Base-by-base conservation (phyloP, 805 yeast genomes). In the Schwanniomyces occidentalis region DNA sequence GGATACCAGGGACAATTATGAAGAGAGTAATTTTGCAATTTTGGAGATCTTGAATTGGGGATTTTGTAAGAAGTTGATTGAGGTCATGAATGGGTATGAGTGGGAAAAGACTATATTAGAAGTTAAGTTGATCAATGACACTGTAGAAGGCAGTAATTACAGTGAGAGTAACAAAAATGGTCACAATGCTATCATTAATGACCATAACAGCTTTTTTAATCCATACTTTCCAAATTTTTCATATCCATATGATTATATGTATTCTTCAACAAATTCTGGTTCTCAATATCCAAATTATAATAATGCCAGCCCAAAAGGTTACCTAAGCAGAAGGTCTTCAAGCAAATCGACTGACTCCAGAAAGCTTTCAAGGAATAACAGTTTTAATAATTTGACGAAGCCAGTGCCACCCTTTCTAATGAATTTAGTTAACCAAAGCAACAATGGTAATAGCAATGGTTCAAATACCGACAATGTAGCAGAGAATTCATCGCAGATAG, bases 331-430 rank as follows among this genome's bases (percentile, higher is more conserved):
- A 28, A 34, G 48, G 13, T 37, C 48, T 5, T 42, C 49, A 12
- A 40, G 23, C 15, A 35, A 34, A 19, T 44, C 50, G 6, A 27
- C 21, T 10, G 52, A 47, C 13, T 43, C 51, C 19, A 21, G 30
- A 14, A 34, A 24, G 30, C 27, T 30, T 16, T 44, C 48, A 6
- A 34, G 45, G 12, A 43, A 35, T 7, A 30, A 34, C 22, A 41
- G 41, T 12, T 23, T 36, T 5, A 20, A 19, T 13, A 18, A 24
- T 15, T 29, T 39, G 4, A 36, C 41, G 4, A 31, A 45, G 23
- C 49, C 52, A 5, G 46, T 52, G 1, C 62, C 64, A 4, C 58
- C 51, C 8, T 58, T 58, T 28, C 42, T 58, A 7, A 46, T 56
- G 51, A 52, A 53, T 29, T 43, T 58, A 34, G 57, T 55, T 5